A percentile compares a stretch with the other conserved stretches of the same genome.
phyloP scores from a whole-genome alignment of 108 stramenopile species.

The Cyclotella atomus region DNA sequence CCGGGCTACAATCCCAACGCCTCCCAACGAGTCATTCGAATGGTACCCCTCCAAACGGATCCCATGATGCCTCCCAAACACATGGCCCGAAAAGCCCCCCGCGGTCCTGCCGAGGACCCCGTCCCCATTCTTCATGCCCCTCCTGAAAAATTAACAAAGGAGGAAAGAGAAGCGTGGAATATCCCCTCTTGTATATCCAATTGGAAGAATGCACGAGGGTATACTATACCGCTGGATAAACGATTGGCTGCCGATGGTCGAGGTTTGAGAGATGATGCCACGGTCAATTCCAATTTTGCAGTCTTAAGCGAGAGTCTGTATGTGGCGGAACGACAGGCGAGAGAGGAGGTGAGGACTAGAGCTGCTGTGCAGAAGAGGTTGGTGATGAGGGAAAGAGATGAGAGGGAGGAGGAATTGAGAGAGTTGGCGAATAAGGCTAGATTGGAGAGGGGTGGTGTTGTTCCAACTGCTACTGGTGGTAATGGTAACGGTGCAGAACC shows the following conservation, averaged over 20 bases:
- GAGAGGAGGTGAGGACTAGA: slow-evolving; percentile 93
- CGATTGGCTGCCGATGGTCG: slow-evolving; percentile 98
- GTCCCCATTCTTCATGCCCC: slow-evolving; percentile 91
- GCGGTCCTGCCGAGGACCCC: slow-evolving; percentile 91
- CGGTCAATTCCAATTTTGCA: slow-evolving; percentile 96
- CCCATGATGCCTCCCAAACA: slow-evolving; percentile 99
- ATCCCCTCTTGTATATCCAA: slow-evolving; percentile 98
- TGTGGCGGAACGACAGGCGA: slow-evolving; percentile 95
- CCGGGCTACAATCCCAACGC: slow-evolving; percentile 96
- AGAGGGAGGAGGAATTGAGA: slow-evolving; percentile 92
- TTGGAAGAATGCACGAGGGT: slow-evolving; percentile 98
- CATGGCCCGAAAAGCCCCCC: slow-evolving; percentile 96
- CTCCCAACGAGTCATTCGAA: slow-evolving; percentile 94
- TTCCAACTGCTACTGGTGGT: not conserved
- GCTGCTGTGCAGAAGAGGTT: slow-evolving; percentile 91
- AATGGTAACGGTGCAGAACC: not conserved
- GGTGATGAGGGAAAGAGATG: slow-evolving; percentile 83
- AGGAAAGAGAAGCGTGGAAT: slow-evolving; percentile 96
- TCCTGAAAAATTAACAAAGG: slow-evolving; percentile 79
- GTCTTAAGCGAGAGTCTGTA: slow-evolving; percentile 93
- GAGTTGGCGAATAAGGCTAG: slow-evolving; percentile 93
- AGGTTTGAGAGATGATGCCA: slow-evolving; percentile 85
- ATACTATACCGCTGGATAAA: slow-evolving; percentile 98
- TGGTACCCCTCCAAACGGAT: slow-evolving; percentile 97
- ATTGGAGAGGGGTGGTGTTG: slow-evolving; percentile 79